Conservation (phyloP, 371 early-diverging fungal genomes). For the Zopfochytrium polystomum region DNA sequence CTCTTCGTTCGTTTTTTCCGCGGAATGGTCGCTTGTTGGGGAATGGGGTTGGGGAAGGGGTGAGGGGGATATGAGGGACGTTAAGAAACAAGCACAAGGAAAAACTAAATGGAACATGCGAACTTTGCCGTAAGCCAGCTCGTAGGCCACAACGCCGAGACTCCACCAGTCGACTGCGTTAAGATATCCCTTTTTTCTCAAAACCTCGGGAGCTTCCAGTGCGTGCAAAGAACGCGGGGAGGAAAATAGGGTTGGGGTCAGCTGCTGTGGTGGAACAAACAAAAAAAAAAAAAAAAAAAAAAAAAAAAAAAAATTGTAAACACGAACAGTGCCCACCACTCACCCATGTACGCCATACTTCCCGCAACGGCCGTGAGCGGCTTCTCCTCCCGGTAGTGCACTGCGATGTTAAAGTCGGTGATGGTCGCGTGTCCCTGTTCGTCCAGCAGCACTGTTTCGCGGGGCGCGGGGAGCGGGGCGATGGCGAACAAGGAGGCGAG, state of each 20-base stretch:
- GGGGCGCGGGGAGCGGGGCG: neutral
- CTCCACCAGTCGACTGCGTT: slow-evolving; percentile 82
- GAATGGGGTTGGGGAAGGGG: no score
- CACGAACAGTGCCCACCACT: neutral
- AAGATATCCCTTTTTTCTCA: slow-evolving; percentile 48
- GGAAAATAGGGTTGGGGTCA: neutral
- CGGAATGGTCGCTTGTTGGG: slow-evolving; percentile 80
- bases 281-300: neutral
- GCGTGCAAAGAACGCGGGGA: neutral
- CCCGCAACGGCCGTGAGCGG: slow-evolving; percentile 48
- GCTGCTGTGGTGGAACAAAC: neutral
- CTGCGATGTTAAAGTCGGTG: slow-evolving; percentile 58
- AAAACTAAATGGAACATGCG: no score
- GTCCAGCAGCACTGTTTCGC: slow-evolving; percentile 37
- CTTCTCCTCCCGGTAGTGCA: slow-evolving; percentile 41
- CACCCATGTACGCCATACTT: slow-evolving; percentile 64
- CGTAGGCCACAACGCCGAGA: slow-evolving; percentile 77
- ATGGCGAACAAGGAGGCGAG: neutral
- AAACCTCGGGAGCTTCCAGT: slow-evolving; percentile 50
- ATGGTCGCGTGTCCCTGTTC: slow-evolving; percentile 51
- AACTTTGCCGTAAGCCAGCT: slow-evolving; percentile 68
- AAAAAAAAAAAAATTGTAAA: neutral
- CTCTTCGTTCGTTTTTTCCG: slow-evolving; percentile 73
- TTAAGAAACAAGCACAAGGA: slow-evolving; percentile 56
- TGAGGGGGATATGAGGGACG: neutral